Evolutionary conservation across 2,329 filamentous ascomycete genomes (phyloP).

Genomic region (Plenodomus lindquistii): DNA sequence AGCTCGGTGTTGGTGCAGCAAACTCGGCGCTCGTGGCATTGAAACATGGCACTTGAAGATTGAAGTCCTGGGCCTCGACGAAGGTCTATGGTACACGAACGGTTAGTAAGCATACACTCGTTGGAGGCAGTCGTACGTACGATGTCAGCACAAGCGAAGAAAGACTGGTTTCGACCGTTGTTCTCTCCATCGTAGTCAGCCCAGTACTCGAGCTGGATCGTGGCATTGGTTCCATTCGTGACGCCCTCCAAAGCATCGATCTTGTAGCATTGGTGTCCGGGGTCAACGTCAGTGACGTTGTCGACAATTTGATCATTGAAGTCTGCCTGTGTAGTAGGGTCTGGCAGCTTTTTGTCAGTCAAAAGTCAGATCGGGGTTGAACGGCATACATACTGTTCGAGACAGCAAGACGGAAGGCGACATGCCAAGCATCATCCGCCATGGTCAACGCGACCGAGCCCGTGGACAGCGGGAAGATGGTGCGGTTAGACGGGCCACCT

Average conservation of each 20-base stretch:
- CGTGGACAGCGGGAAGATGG: conserved; percentile 60
- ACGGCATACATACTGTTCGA: conserved; percentile 48
- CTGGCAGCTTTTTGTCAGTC: conserved; percentile 22
- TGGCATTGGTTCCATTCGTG: conserved; percentile 49
- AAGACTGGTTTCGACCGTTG: conserved; percentile 46
- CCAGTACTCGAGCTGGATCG: conserved; percentile 52
- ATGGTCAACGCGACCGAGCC: conserved; percentile 60
- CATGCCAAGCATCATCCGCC: conserved; percentile 61
- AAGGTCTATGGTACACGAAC: conserved; percentile 35
- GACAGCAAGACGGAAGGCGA: conserved; percentile 60
- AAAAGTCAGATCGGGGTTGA: neutral
- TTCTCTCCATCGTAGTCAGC: conserved; percentile 48
- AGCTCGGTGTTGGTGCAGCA: conserved; percentile 23
- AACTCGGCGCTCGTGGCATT: conserved; percentile 50
- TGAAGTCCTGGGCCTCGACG: conserved; percentile 47
- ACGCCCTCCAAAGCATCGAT: conserved; percentile 41
- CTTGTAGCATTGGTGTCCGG: conserved; percentile 52
- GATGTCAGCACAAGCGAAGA: conserved; percentile 55
- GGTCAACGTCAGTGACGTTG: conserved; percentile 46
- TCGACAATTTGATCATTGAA: conserved; percentile 43
- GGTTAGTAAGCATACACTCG: neutral
- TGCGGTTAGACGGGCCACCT: conserved; percentile 54
- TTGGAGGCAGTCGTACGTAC: conserved; percentile 11
- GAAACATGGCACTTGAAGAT: conserved; percentile 51
- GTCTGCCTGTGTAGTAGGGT: conserved; percentile 46